A percentile compares a stretch with the other conserved stretches of the same genome.
These are phyloP conservation scores for Aspergillus aculeatus DNA, from an alignment of 2,329 filamentous ascomycete genomes.

Conservation along the genomic window DNA sequence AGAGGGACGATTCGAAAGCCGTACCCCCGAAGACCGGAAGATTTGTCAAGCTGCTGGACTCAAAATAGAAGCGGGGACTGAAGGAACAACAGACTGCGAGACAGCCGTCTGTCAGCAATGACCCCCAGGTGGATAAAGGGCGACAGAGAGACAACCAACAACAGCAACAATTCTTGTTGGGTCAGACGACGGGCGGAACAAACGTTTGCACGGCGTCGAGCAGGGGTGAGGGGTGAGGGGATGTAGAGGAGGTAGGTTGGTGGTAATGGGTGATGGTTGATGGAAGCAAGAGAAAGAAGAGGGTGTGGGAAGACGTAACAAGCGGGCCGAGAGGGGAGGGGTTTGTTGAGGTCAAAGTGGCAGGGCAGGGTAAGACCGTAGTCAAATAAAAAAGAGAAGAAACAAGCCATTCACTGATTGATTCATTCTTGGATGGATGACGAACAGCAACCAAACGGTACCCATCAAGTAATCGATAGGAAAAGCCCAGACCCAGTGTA, in stretches of 20 bases:
- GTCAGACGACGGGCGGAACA: conserved; percentile 14
- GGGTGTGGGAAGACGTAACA: conserved; percentile 13
- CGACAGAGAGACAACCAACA: background rate
- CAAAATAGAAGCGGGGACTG: background rate
- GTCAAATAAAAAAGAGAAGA: conserved; percentile 11
- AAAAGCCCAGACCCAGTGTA: conserved; percentile 13
- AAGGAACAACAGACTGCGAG: background rate
- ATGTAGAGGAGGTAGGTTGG: background rate
- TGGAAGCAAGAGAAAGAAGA: conserved; percentile 3
- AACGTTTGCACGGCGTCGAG: conserved; percentile 31
- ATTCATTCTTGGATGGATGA: background rate
- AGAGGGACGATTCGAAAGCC: conserved; percentile 15
- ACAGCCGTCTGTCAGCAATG: background rate
- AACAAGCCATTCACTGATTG: background rate
- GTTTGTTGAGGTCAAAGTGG: conserved; percentile 18
- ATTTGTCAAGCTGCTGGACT: conserved; percentile 4
- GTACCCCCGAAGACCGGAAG: conserved; percentile 9
- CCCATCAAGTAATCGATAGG: conserved; percentile 12
- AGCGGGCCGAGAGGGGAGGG: conserved; percentile 21
- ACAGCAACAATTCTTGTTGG: background rate
- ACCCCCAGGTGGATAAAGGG: background rate
- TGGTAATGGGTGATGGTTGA: background rate
- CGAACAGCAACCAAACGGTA: conserved; percentile 9
- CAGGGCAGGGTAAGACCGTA: conserved; percentile 14
- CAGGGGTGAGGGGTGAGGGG: conserved; percentile 11